A percentile compares a stretch with the other conserved stretches of the same genome.
phyloP scores from a whole-genome alignment of 371 early-diverging fungal genomes.

The Phascolomyces articulosus region DNA sequence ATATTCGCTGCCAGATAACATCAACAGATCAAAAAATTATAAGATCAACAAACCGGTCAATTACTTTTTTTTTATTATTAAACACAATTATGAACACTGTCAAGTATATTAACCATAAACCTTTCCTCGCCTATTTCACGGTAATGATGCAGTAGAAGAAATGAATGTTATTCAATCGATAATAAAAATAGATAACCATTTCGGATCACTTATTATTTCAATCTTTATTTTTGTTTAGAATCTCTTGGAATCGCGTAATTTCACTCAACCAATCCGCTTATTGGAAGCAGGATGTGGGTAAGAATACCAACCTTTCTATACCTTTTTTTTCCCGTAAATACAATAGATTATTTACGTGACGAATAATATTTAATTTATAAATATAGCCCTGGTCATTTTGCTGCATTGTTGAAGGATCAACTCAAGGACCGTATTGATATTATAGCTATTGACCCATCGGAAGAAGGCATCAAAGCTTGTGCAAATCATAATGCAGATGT shows the following conservation, averaged over 20 bases:
- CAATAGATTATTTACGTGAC: no score
- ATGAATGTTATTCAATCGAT: neutral
- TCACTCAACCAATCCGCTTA: slow-evolving; percentile 2
- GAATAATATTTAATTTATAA: neutral
- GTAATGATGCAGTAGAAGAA: neutral
- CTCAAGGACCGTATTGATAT: slow-evolving; percentile 19
- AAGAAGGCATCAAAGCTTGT: slow-evolving; percentile 15
- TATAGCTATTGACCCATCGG: slow-evolving; percentile 33
- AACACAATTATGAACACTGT: neutral
- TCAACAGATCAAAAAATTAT: no score
- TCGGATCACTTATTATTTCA: neutral
- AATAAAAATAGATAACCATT: neutral
- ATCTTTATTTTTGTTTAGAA: slow-evolving; percentile 8
- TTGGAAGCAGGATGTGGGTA: slow-evolving; percentile 43
- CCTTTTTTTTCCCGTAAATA: neutral
- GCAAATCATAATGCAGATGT: slow-evolving; percentile 15
- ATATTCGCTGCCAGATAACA: no score
- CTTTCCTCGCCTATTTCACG: slow-evolving; percentile 11
- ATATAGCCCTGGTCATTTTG: slow-evolving; percentile 31
- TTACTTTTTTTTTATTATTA: no score
- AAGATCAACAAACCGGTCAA: no score
- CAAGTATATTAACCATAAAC: slow-evolving; percentile 8
- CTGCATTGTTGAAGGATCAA: slow-evolving; percentile 21
- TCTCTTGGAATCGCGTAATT: slow-evolving; percentile 16
- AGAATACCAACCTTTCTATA: neutral